A percentile compares a stretch with the other conserved stretches of the same genome.
phyloP scores from a whole-genome alignment of 495 filamentous ascomycete species.

The Talaromyces stipitatus region DNA sequence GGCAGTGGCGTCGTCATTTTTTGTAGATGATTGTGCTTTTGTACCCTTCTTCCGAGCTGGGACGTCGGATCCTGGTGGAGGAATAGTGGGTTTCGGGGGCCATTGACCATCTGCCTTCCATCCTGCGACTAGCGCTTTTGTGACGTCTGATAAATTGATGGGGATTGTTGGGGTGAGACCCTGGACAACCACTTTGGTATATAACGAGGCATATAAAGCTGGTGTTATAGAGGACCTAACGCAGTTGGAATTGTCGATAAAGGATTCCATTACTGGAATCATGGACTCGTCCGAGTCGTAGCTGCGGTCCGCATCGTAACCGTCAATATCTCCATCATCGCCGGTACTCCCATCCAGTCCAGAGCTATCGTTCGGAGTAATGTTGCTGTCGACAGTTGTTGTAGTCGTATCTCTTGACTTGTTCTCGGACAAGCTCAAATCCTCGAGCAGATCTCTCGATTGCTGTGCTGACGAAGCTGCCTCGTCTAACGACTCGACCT shows the following conservation, averaged over 20 bases:
- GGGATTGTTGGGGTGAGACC: slow-evolving; percentile 72
- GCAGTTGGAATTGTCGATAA: slow-evolving; percentile 59
- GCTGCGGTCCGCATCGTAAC: slow-evolving; percentile 18
- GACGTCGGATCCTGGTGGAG: slow-evolving; percentile 1
- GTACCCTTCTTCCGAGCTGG: slow-evolving; percentile 5
- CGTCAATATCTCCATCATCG: neutral
- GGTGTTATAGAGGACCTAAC: slow-evolving; percentile 68
- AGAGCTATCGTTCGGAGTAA: neutral
- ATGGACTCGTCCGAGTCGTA: slow-evolving; percentile 32
- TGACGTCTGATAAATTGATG: slow-evolving; percentile 76
- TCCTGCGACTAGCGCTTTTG: slow-evolving; percentile 74
- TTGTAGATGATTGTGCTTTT: neutral
- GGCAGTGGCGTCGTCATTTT: slow-evolving; percentile 9
- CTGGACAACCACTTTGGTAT: slow-evolving; percentile 77
- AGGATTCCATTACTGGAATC: slow-evolving; percentile 54
- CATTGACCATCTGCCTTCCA: slow-evolving; percentile 95
- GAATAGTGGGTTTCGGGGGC: slow-evolving; percentile 57
- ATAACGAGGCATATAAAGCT: slow-evolving; percentile 70
- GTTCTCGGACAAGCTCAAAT: neutral
- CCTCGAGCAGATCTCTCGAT: neutral
- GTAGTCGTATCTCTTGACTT: neutral
- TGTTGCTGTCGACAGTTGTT: neutral
- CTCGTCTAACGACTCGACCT: neutral
- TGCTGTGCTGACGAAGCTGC: neutral
- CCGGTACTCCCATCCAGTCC: neutral